Percentiles rank a stretch among this genome's conserved stretches.
These are phyloP conservation scores for Dothistroma pini DNA, from an alignment of 2,329 filamentous ascomycete species.

Conservation along the genomic window DNA sequence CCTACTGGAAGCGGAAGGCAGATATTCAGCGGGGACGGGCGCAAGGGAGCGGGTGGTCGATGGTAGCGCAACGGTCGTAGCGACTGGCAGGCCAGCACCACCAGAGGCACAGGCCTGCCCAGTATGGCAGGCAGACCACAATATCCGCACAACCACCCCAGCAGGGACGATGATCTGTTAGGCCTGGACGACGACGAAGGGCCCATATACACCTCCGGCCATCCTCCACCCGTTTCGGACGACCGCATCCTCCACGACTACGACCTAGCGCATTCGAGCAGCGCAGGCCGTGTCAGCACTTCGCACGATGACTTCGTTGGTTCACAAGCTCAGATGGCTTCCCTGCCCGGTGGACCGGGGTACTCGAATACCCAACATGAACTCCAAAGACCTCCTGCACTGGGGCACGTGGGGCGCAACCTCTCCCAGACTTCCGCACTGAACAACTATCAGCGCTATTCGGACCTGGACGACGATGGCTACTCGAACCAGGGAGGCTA, in stretches of 20 bases:
- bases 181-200: conserved; percentile 64
- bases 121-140: conserved; percentile 54
- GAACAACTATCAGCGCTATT: conserved; percentile 87
- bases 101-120: conserved; percentile 11
- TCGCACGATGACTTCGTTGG: conserved; percentile 97
- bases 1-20: background rate
- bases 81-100: conserved; percentile 17
- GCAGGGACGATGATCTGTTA: conserved; percentile 51
- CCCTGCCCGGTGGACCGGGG: conserved; percentile 44
- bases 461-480: conserved; percentile 79
- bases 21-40: background rate
- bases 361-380: conserved; percentile 31
- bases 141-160: conserved; percentile 42
- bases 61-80: conserved; percentile 10
- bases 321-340: conserved; percentile 40
- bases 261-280: conserved; percentile 63
- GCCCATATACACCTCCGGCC: conserved; percentile 69
- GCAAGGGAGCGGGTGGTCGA: background rate
- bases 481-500: conserved; percentile 52
- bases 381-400: conserved; percentile 36
- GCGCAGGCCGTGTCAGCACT: conserved; percentile 69
- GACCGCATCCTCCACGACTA: conserved; percentile 74
- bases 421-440: conserved; percentile 77
- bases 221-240: conserved; percentile 74
- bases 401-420: conserved; percentile 39